These are phyloP conservation scores for Trichoderma erinaceum DNA, from an alignment of 495 filamentous ascomycete species.

Conservation along the genomic window DNA sequence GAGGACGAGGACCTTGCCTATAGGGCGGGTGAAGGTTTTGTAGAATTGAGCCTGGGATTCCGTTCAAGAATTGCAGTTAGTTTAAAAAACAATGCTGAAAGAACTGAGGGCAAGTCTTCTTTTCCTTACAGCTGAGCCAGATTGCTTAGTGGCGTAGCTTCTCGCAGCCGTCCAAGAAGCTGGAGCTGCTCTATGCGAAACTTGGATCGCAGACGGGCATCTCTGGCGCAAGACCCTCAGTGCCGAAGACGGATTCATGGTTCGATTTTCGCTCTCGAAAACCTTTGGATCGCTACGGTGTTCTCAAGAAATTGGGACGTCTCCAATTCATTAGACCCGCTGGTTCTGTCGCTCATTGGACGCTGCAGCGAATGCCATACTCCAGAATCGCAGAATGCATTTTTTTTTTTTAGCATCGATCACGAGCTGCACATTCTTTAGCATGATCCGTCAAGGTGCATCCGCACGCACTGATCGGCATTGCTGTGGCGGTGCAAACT, in stretches of 20 bases:
- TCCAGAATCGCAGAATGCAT: neutral
- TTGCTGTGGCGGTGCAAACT: too few species aligned
- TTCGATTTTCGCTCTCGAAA: neutral
- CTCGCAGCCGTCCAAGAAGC: neutral
- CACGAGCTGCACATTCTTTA: too few species aligned
- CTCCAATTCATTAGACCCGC: neutral
- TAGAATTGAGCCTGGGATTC: conserved; percentile 62
- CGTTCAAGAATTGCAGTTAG: neutral
- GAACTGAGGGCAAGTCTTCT: neutral
- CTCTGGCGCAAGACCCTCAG: neutral
- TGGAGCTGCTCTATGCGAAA: neutral
- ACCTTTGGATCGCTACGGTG: neutral
- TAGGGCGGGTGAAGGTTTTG: conserved; percentile 67
- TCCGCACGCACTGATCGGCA: too few species aligned
- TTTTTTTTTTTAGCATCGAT: too few species aligned
- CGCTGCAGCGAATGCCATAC: neutral
- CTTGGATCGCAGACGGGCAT: neutral
- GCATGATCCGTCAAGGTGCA: too few species aligned
- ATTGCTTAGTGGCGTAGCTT: neutral
- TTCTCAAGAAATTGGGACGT: neutral
- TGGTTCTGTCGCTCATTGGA: neutral
- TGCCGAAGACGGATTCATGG: neutral
- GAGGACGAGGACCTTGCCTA: conserved; percentile 79
- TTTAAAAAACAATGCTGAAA: neutral
- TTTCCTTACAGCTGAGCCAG: neutral